Base-by-base conservation (phyloP, 768 basidiomycete species). In the Xerocomellus chrysenteron region DNA sequence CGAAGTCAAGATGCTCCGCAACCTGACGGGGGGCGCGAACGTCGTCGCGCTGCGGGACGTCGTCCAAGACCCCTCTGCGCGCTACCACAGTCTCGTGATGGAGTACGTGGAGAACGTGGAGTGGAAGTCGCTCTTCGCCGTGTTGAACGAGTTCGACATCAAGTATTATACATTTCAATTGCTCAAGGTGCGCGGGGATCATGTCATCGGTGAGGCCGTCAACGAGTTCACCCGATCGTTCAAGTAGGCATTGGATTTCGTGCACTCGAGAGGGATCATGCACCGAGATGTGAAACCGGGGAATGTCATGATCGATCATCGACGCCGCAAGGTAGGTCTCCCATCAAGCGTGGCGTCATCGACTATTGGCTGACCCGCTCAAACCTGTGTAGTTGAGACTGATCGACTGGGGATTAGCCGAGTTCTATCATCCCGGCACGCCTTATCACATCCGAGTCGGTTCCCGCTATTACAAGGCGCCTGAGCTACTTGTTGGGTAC, bases 401-500 rank as follows among this genome's bases (percentile, higher is more conserved):
- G 56, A 89, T 88, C 58, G 87, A 89, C 71, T 89, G 87, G 87
- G 87, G 87, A 35, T 70, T 89, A 52, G 87, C 86, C 36, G 87
- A 89, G 66, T 89, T 89, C 69, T 89, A 88, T 67, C 85, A 87
- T 62, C 82, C 86, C 2, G 79, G 79, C 46, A 84, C 82, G 45
- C 80, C 86, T 36, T 87, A 87, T 72, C 87, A 88, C 65, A 85
- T 88, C 55, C 80, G 87, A 32, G 87, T 88, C 21, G 86, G 86
- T 19, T 82, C 80, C 50, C 77, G 86, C 62, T 87, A 87, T 69
- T 89, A 85, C 78, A 88, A 89, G 68, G 85, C 84, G 8, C 87
- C 87, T 5, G 87, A 89, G 65, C 69, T 88, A 40, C 74, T 88
- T 44, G 85, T 88, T 56, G 84, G 86, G 59, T 87, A 83, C 75